Conservation (phyloP, 108 stramenopile genomes). For the Skeletonema potamos region DNA sequence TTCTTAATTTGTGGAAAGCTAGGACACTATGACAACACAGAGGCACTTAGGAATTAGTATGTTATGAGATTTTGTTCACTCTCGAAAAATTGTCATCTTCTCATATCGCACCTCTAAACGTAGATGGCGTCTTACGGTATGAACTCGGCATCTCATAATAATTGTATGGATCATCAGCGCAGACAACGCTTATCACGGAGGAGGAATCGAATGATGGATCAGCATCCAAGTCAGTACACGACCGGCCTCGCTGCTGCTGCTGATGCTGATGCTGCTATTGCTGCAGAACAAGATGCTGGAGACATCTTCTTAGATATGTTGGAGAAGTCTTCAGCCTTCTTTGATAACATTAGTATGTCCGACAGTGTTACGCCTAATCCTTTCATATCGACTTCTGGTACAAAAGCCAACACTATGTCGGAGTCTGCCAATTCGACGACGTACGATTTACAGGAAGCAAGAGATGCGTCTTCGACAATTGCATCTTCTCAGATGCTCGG, state of each 20-base stretch:
- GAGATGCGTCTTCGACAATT: background rate
- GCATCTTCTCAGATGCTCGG: background rate
- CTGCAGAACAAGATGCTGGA: too few relatives aligned
- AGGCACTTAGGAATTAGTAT: too few relatives aligned
- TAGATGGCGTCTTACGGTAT: too few relatives aligned
- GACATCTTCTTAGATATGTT: background rate
- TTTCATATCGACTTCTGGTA: background rate
- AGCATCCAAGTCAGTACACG: background rate
- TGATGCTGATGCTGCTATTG: too few relatives aligned
- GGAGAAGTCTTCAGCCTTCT: background rate
- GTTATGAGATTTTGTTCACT: too few relatives aligned
- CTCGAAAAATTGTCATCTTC: too few relatives aligned
- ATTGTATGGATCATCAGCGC: background rate
- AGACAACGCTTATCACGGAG: background rate
- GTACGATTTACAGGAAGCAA: background rate
- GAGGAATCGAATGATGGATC: background rate
- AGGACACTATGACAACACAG: too few relatives aligned
- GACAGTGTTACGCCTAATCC: background rate
- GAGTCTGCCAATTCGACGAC: background rate
- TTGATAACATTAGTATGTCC: background rate
- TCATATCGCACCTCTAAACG: too few relatives aligned
- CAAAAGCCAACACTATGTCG: background rate
- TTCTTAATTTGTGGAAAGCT: too few relatives aligned
- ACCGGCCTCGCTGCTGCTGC: too few relatives aligned
- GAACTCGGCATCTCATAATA: too few relatives aligned